Conservation (phyloP, 2,329 filamentous ascomycete genomes). For the Trichoderma aggressivum region DNA sequence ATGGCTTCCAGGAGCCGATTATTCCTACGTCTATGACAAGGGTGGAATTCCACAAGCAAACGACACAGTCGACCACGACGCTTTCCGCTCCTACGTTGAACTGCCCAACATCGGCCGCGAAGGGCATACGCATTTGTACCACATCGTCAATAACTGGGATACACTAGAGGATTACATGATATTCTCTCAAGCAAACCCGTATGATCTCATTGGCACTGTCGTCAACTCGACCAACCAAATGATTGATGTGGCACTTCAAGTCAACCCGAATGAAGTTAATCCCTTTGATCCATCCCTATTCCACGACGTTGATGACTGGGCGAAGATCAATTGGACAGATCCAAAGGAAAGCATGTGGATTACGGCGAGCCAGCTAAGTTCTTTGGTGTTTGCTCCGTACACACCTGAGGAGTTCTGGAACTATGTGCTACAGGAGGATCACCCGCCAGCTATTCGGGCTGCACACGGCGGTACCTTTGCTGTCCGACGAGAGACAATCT, state of each 20-base stretch:
- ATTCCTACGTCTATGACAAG: constrained; percentile 14
- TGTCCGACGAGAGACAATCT: constrained; percentile 13
- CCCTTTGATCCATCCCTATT: constrained; percentile 1
- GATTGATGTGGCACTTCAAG: neutral
- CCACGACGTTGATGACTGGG: constrained; percentile 7
- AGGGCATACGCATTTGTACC: constrained; percentile 2
- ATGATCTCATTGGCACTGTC: neutral
- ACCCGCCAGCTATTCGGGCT: neutral
- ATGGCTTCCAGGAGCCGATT: neutral
- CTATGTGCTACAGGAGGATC: neutral
- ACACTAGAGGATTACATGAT: constrained; percentile 12
- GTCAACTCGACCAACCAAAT: constrained; percentile 10
- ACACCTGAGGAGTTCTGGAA: constrained; percentile 10
- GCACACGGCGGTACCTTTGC: constrained; percentile 10
- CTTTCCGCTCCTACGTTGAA: constrained; percentile 7
- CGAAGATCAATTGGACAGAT: constrained; percentile 11
- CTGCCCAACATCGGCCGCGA: constrained; percentile 15
- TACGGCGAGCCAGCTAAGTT: neutral
- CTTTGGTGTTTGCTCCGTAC: neutral
- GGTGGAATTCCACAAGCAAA: constrained; percentile 3
- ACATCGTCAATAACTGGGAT: constrained; percentile 8
- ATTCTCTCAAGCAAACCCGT: constrained; percentile 8
- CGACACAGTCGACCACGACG: constrained; percentile 8
- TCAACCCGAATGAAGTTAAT: neutral
- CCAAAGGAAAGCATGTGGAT: constrained; percentile 18